Evolutionary conservation across 352 stramenopile genomes (phyloP), one percentile per base, ranked within the genome.

Genomic region (Pythium chondricola): DNA sequence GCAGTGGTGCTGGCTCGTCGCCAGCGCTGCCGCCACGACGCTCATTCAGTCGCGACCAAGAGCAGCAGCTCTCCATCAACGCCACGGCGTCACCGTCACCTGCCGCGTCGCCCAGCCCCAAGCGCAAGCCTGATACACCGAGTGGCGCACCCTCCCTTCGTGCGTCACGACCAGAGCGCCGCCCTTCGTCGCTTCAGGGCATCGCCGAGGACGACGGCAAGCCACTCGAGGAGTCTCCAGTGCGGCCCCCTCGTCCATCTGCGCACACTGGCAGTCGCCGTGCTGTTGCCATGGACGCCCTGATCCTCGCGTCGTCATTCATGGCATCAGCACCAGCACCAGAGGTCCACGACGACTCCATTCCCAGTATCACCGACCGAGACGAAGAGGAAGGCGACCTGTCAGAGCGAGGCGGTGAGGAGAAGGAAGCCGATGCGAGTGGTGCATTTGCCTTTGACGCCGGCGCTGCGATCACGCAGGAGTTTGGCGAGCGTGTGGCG

Each of bases 401-500:
- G 21, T 35, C 10, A 6, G 58, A 43, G 20, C 33, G 16, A 33
- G 31, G 7, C 5, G 40, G 16, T 17, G 13, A 35, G 24, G 31
- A 30, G 10, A 26, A 0, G 6, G 52, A 43, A 39, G 52, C 49
- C 9, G 41, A 20, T 11, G 48, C 17, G 11, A 9, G 31, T 8
- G 44, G 45, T 13, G 43, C 52, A 7, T 71, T 77, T 4, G 43
- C 52, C 16, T 78, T 86, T 35, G 78, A 90, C 33, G 64, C 74
- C 0, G 75, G 74, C 16, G 81, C 76, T 32, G 65, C 76, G 16
- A 88, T 92, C 60, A 88, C 70, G 4, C 56, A 64, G 14, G 69
- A 61, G 30, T 88, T 92, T 48, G 76, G 81, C 27, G 81, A 92
- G 37, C 71, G 76, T 7, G 64, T 92, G 9, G 81, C 79, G 6